These are phyloP conservation scores for Mycosphaerella sp. DNA, from an alignment of 2,329 filamentous ascomycete species.

Conservation along the genomic window DNA sequence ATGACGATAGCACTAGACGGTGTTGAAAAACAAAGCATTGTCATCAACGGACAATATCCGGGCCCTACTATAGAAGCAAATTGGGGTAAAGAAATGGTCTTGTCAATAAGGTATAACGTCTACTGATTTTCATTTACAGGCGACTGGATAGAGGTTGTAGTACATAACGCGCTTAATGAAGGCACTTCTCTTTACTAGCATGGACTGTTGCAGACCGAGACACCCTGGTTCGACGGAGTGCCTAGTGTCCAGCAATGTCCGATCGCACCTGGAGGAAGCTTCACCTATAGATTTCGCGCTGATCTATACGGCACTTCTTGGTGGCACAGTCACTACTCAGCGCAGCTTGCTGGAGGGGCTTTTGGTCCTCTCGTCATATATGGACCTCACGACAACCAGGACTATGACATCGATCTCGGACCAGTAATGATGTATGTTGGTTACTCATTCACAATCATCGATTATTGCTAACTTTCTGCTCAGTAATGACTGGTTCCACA, in stretches of 20 bases:
- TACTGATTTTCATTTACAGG: slow-evolving; percentile 12
- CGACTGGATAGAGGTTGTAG: slow-evolving; percentile 33
- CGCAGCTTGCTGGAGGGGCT: slow-evolving; percentile 40
- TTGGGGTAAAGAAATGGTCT: slow-evolving; percentile 18
- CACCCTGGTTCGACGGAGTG: slow-evolving; percentile 48
- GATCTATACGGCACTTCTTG: slow-evolving; percentile 35
- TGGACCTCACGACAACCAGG: slow-evolving; percentile 36
- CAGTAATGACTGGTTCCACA: slow-evolving; percentile 39
- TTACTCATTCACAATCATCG: too few relatives aligned
- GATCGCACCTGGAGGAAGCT: slow-evolving; percentile 34
- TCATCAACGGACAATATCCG: slow-evolving; percentile 33
- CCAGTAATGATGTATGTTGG: slow-evolving; percentile 33
- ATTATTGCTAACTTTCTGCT: too few relatives aligned
- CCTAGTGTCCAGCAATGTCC: slow-evolving; percentile 44
- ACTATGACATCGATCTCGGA: slow-evolving; percentile 42
- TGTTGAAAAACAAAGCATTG: slow-evolving; percentile 26
- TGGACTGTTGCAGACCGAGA: slow-evolving; percentile 45
- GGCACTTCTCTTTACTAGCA: slow-evolving; percentile 50
- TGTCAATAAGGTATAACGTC: background rate
- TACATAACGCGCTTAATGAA: slow-evolving; percentile 35
- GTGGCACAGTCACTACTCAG: slow-evolving; percentile 34
- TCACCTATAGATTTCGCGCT: slow-evolving; percentile 38
- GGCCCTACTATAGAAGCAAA: slow-evolving; percentile 34
- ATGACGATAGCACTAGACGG: slow-evolving; percentile 32
- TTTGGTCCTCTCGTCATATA: slow-evolving; percentile 41